phyloP scores from a whole-genome alignment of 2,329 filamentous ascomycete genomes.

The Fusarium udum region DNA sequence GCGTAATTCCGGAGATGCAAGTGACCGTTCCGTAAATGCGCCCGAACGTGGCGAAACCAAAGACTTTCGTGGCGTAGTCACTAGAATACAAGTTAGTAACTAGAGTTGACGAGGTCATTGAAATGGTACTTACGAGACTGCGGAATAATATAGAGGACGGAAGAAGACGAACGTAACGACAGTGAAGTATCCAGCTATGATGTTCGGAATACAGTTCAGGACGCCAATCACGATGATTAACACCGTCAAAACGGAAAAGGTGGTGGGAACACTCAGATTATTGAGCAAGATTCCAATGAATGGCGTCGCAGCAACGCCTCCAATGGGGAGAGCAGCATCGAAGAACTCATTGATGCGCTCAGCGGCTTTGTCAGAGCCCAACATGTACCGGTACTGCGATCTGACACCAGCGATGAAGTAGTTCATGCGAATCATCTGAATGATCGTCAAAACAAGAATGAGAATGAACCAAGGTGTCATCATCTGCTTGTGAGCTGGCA shows the following conservation, averaged over 20 bases:
- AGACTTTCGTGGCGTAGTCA: constrained; percentile 82
- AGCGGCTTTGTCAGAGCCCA: constrained; percentile 58
- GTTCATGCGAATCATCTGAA: constrained; percentile 75
- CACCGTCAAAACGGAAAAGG: constrained; percentile 66
- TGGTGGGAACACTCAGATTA: constrained; percentile 68
- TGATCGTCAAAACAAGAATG: constrained; percentile 70
- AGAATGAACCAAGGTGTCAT: constrained; percentile 75
- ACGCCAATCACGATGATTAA: constrained; percentile 67
- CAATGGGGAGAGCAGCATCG: constrained; percentile 67
- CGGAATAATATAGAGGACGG: constrained; percentile 79
- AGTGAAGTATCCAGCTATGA: constrained; percentile 72
- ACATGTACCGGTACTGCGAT: constrained; percentile 74
- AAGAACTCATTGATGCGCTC: constrained; percentile 55
- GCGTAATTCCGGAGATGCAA: constrained; percentile 75
- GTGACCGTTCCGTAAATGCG: constrained; percentile 82
- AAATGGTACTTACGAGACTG: constrained; percentile 64
- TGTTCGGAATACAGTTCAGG: constrained; percentile 70
- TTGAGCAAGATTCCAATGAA: constrained; percentile 78
- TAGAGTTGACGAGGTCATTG: fast-evolving
- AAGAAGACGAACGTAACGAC: constrained; percentile 76
- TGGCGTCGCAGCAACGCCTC: constrained; percentile 74
- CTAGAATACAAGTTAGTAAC: constrained; percentile 32
- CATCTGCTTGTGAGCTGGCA: constrained; percentile 71
- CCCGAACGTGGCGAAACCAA: constrained; percentile 82
- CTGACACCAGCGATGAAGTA: constrained; percentile 74